Conservation (phyloP, 306 rosid genomes). For the Oxytropis ochrocephala region DNA sequence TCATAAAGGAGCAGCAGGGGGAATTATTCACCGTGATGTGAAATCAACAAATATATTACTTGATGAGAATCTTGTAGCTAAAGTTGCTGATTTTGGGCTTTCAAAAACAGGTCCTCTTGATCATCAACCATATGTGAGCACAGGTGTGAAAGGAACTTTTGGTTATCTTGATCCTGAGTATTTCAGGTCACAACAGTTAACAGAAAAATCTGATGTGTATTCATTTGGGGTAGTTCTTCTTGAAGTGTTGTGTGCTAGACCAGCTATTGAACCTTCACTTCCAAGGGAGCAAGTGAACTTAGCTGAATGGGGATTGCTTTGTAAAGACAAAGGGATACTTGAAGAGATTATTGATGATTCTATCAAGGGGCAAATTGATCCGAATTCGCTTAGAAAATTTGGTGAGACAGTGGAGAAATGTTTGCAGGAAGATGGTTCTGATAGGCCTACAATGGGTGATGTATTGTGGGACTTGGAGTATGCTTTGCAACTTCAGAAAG, state of each 20-base stretch:
- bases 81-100: constrained; percentile 61
- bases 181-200: constrained; percentile 34
- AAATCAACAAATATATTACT: constrained; percentile 51
- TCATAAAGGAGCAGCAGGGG: constrained; percentile 42
- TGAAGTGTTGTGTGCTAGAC: constrained; percentile 49
- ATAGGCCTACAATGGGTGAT: constrained; percentile 48
- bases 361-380: constrained; percentile 29
- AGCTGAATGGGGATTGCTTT: constrained; percentile 46
- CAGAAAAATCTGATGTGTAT: constrained; percentile 60
- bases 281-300: constrained; percentile 41
- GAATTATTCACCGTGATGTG: constrained; percentile 54
- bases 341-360: constrained; percentile 36
- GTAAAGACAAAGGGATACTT: constrained; percentile 30
- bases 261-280: constrained; percentile 28
- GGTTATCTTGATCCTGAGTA: constrained; percentile 62
- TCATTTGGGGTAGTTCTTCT: constrained; percentile 56
- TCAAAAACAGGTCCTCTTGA: constrained; percentile 46
- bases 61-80: constrained; percentile 42
- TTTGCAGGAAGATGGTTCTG: constrained; percentile 29
- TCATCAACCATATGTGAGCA: constrained; percentile 26
- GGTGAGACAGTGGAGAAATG: constrained; percentile 34
- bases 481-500: constrained; percentile 43
- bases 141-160: constrained; percentile 44
- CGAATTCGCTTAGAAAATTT: constrained; percentile 38
- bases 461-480: constrained; percentile 58